A percentile compares a stretch with the other conserved stretches of the same genome.
These are phyloP conservation scores for Diutina pseudorugosa DNA, from an alignment of 1,139 yeast species.

Conservation along the genomic window DNA sequence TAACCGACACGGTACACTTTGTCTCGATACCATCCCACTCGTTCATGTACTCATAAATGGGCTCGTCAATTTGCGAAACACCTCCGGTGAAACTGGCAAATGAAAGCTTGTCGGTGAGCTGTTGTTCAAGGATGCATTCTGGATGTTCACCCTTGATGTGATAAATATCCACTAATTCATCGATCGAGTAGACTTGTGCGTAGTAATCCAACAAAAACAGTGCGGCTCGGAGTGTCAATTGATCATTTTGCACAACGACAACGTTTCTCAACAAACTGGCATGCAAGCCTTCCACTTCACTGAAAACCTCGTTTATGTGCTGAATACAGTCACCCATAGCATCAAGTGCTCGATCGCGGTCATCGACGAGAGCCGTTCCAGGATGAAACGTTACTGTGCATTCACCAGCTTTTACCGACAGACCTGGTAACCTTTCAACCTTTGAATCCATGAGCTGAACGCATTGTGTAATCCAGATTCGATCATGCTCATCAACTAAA, in stretches of 20 bases:
- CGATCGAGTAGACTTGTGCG: constrained; percentile 8
- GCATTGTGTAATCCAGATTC: constrained; percentile 53
- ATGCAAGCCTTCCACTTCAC: constrained; percentile 43
- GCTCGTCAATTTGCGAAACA: constrained; percentile 58
- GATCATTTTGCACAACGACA: constrained; percentile 53
- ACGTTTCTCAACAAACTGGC: constrained; percentile 63
- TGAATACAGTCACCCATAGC: constrained; percentile 79
- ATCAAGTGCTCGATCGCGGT: constrained; percentile 50
- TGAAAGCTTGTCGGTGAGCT: not conserved
- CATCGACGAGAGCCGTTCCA: constrained; percentile 46
- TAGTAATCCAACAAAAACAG: constrained; percentile 30
- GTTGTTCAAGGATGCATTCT: not conserved
- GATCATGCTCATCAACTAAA: constrained; percentile 40
- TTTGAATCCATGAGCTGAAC: constrained; percentile 50
- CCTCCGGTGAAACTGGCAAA: constrained; percentile 52
- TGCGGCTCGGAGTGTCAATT: constrained; percentile 41
- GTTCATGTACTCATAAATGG: constrained; percentile 51
- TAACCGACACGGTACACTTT: constrained; percentile 53
- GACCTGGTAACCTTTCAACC: constrained; percentile 72
- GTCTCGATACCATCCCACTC: constrained; percentile 22
- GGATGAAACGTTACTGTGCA: constrained; percentile 67
- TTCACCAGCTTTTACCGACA: constrained; percentile 61
- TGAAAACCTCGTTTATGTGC: constrained; percentile 69
- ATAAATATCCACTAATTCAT: constrained; percentile 6
- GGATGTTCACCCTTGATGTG: constrained; percentile 8